Percentiles rank a stretch among this genome's conserved stretches.
phyloP scores from a whole-genome alignment of 2,329 filamentous ascomycete species.

The Sporothrix mexicana region DNA sequence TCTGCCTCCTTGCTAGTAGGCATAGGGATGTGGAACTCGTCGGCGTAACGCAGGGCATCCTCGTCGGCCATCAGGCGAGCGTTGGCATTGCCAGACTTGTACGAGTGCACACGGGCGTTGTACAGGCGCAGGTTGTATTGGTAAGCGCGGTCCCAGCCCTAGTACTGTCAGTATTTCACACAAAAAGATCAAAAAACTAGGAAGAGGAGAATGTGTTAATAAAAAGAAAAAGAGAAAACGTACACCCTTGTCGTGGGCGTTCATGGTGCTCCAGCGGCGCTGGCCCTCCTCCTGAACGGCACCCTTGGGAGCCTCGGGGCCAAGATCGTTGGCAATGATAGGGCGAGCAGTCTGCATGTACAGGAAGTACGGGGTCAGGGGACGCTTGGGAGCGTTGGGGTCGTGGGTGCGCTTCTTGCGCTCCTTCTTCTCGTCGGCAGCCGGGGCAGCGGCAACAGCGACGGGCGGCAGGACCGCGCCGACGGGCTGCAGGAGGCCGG shows the following conservation, averaged over 20 bases:
- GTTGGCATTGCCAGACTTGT: conserved; percentile 63
- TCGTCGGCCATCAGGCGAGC: conserved; percentile 67
- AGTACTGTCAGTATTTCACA: neutral
- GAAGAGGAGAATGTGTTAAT: neutral
- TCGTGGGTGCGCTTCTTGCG: conserved; percentile 86
- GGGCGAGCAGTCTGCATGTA: conserved; percentile 89
- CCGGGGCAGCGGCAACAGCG: conserved; percentile 48
- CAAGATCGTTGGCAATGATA: conserved; percentile 80
- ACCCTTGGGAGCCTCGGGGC: conserved; percentile 76
- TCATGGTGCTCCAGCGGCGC: conserved; percentile 82
- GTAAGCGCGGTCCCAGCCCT: conserved; percentile 70
- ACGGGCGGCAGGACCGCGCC: conserved; percentile 42
- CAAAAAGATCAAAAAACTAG: too few relatives aligned
- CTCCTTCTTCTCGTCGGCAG: conserved; percentile 77
- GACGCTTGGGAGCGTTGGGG: conserved; percentile 92
- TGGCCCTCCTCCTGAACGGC: conserved; percentile 88
- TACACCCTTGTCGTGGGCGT: conserved; percentile 70
- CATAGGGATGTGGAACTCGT: conserved; percentile 61
- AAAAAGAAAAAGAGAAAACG: conserved; percentile 38
- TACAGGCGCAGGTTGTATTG: conserved; percentile 71
- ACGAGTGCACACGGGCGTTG: conserved; percentile 68
- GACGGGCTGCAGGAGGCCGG: conserved; percentile 54
- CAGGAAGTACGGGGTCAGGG: conserved; percentile 91
- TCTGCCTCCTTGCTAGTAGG: conserved; percentile 56
- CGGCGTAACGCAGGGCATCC: conserved; percentile 66